Percentiles rank a stretch among this genome's conserved stretches.
phyloP scores from a whole-genome alignment of 805 yeast genomes.

The Kazachstania taianensis region DNA sequence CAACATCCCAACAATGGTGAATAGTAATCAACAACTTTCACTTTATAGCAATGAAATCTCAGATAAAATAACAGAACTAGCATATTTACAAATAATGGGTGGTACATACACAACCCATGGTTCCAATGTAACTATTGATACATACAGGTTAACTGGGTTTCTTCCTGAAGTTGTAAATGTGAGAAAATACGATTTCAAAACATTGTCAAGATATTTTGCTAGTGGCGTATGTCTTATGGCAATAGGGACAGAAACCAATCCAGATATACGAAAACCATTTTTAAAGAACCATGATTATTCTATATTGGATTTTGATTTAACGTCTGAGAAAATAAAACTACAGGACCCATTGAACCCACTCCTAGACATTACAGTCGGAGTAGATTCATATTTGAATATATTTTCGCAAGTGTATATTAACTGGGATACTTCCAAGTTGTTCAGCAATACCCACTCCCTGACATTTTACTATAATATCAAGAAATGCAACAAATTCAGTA shows the following conservation, averaged over 20 bases:
- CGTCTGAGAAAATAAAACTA: constrained; percentile 19
- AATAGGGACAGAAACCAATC: constrained; percentile 43
- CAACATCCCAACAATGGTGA: constrained; percentile 12
- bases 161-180: constrained; percentile 48
- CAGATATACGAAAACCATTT: constrained; percentile 29
- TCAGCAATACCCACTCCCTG: constrained; percentile 13
- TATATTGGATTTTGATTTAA: constrained; percentile 32
- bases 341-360: constrained; percentile 35
- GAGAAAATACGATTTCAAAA: constrained; percentile 26
- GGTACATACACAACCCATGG: constrained; percentile 57
- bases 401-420: constrained; percentile 52
- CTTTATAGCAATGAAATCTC: constrained; percentile 8
- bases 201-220: constrained; percentile 15
- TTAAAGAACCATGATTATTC: constrained; percentile 65
- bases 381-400: constrained; percentile 24
- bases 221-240: constrained; percentile 38
- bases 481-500: constrained; percentile 10
- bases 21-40: constrained; percentile 12
- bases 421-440: constrained; percentile 42
- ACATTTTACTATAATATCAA: constrained; percentile 26
- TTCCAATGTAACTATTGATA: constrained; percentile 66
- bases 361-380: constrained; percentile 4
- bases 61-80: constrained; percentile 53
- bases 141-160: constrained; percentile 59
- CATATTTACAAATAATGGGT: constrained; percentile 51